Conservation (phyloP, 139 green algal genomes). For the Tetradesmus lagerheimii region DNA sequence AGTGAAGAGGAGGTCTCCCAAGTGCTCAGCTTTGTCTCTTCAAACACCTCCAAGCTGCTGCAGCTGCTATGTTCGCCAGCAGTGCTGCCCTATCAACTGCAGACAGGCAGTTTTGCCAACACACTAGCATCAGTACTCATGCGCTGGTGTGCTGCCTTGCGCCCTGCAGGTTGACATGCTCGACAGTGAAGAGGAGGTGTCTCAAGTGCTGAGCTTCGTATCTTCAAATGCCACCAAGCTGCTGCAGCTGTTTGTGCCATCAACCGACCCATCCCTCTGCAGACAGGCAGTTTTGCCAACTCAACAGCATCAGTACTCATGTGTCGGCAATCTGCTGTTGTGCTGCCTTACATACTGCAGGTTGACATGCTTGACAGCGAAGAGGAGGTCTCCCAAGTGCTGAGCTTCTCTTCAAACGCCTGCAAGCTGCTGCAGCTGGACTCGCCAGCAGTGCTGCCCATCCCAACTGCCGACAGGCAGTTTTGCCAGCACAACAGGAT, state of each 20-base stretch:
- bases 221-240: constrained; percentile 22
- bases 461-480: no score
- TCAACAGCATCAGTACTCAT: no score
- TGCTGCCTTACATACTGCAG: not conserved
- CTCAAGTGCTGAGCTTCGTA: constrained; percentile 60
- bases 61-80: no score
- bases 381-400: constrained; percentile 81
- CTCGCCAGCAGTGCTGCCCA: not conserved
- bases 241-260: constrained; percentile 13
- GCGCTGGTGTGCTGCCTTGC: no score
- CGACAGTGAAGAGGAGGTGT: constrained; percentile 68
- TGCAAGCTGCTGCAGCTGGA: constrained; percentile 37
- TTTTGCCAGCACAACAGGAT: no score
- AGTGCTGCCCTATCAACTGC: no score
- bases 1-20: constrained; percentile 76
- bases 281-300: no score
- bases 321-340: no score
- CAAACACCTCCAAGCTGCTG: no score
- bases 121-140: no score
- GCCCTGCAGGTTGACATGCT: constrained; percentile 83
- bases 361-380: constrained; percentile 80
- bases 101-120: no score
- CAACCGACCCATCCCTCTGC: not conserved
- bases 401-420: constrained; percentile 15
- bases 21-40: constrained; percentile 58